Evolutionary conservation across 768 basidiomycete species (phyloP), one percentile per base, ranked within the genome.

Genomic region (Epithele typhae): DNA sequence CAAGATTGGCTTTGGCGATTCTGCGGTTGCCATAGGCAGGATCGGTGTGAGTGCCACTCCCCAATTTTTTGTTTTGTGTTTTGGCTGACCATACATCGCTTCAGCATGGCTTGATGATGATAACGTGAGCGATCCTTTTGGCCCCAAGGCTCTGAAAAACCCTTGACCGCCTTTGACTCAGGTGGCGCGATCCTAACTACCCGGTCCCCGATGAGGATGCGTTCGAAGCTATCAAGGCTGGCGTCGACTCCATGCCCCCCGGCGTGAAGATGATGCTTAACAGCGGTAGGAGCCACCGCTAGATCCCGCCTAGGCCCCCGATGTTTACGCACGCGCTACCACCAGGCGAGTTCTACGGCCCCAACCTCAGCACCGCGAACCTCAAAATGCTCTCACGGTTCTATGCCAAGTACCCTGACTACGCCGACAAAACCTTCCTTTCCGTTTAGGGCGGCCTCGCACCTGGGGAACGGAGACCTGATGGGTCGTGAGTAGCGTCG

Each of bases 221-320:
- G 8, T 84, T 87, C 50, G 77, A 73, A 18, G 68, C 79, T 2
- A 82, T 86, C 66, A 79, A 77, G 58, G 73, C 72, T 10, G 73
- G 71, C 5, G 55, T 77, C 47, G 67, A 72, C 30, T 60, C 66
- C 0, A 56, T 74, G 25, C 72, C 73, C 1, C 52, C 65, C 0
- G 75, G 71, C 14, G 63, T 61, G 25, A 78, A 78, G 57, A 70
- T 76, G 56, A 52, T 79, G 39, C 49, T 82, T 52, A 79, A 80
- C 55, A 73, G 70, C 55, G 74, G 78, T 71, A 51, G 10, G 64
- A 15, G n/a, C 21, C 8, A 23, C 21, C 24, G 30, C 6, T 23
- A 4, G 12, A 19, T 18, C 2, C 5, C 18, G 9, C 2, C 21
- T 10, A 15, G 21, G 6, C 57, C 54, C 24, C 55, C 54, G 54